Base-by-base conservation (phyloP, 495 filamentous ascomycete genomes). In the Neurospora sp. region DNA sequence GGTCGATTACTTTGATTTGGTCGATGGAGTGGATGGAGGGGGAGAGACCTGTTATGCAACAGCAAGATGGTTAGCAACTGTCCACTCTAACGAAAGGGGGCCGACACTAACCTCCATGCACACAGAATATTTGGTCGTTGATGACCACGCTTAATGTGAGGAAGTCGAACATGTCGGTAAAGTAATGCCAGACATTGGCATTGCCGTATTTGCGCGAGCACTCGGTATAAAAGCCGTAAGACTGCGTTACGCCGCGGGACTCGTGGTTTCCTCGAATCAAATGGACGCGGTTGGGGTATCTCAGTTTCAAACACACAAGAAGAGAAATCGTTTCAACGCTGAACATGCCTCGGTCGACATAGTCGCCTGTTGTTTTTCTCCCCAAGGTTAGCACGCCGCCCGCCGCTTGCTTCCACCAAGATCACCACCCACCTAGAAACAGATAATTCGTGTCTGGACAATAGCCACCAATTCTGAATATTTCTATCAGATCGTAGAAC, bases 101-200 rank as follows among this genome's bases (percentile, higher is more conserved):
- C 31, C 11, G 48, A 68, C 35, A 35, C 83, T 41, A 76, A 87
- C 87, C 94, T 75, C 96, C 96, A 81, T 99, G 96, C 7, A 99
- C 96, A 80, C 96, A 99, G 81, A 99, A 98, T 75, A 99, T 98
- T 80, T 98, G 92, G 81, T 99, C 91, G 82, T 98, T 96, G 79
- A 99, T 98, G 73, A 99, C 96, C 44, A 98, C 96, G 74, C 92
- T 96, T 65, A 99, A 84, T 4, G 95, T 97, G 70, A 99, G 87
- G 79, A 95, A 99, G 83, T 99, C 96, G 82, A 99, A 99, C 95
- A 99, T 98, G 83, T 99, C 96, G 70, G 96, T 99, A 77, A 99
- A 99, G 81, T 98, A 95, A 80, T 98, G 96, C 96, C 96, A 99
- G 11, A 99, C 96, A 74, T 96, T 97, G 40, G 96, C 93, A 81